Evolutionary conservation across 352 stramenopile genomes (phyloP).

Genomic region (Phytopythium boreale): DNA sequence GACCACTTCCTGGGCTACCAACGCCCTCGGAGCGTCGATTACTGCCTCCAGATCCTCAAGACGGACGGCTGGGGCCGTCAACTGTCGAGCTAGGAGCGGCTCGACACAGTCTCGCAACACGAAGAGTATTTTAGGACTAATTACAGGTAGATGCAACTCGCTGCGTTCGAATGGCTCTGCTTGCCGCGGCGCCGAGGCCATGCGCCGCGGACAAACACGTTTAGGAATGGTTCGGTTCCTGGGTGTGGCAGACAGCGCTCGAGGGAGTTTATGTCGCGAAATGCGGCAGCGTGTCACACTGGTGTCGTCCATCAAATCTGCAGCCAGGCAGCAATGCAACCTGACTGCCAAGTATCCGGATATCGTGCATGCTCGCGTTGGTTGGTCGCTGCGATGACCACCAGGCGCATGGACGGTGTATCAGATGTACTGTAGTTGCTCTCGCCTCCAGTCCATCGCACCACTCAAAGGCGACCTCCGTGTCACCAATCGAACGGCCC

Average conservation of each 20-base stretch:
- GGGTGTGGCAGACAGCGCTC: background rate
- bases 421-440: too few species aligned
- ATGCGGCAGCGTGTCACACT: background rate
- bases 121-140: background rate
- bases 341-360: too few species aligned
- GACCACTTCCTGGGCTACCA: conserved; percentile 71
- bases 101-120: background rate
- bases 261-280: background rate
- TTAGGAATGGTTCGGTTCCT: background rate
- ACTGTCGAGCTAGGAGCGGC: conserved; percentile 16
- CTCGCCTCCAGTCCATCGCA: too few species aligned
- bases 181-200: too few species aligned
- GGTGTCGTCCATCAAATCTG: conserved; percentile 1
- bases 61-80: conserved; percentile 34
- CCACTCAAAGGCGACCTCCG: too few species aligned
- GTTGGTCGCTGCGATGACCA: background rate
- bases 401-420: too few species aligned
- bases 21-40: conserved; percentile 48
- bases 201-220: background rate
- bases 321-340: background rate
- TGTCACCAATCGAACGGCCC: too few species aligned
- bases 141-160: background rate
- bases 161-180: too few species aligned
- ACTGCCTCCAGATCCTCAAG: conserved; percentile 55
- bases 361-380: too few species aligned